Evolutionary conservation across 768 basidiomycete species (phyloP), one percentile per base, ranked within the genome.

Genomic region (Leccinum rimulosum): DNA sequence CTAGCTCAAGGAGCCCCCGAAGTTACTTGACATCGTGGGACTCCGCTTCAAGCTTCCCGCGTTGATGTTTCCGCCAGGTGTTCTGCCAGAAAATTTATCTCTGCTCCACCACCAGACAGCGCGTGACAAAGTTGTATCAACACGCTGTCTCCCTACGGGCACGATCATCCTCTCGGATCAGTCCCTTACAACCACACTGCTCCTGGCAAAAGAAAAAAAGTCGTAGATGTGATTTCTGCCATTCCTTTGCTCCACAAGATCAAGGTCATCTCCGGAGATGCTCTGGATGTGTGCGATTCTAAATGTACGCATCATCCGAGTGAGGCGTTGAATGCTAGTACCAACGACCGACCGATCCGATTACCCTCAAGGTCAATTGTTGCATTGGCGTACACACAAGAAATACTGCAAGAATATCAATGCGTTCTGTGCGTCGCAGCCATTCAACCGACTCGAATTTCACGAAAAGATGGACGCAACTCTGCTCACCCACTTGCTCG

Each of bases 341-440:
- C 31, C 62, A 19, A 66, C 59, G 48, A 63, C 48, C 50, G 56
- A 51, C 52, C 47, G 33, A 49, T 62, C 31, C n/a, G n/a, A n/a
- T 52, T 45, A 25, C 33, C 22, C 30, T 31, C 12, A 68, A 92
- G 90, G 90, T 73, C 91, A 93, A 68, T 73, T 58, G n/a, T 51
- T 68, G 35, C 84, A 91, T 55, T 93, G 91, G 91, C 79, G 79
- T 40, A 64, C 75, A 0, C 91, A 93, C 68, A 84, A 78, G 61
- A 81, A 78, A 35, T 76, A 91, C n/a, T 93, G 91, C 82, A 88
- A 83, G 66, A 62, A 58, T 4, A 77, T 83, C 61, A 79, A 79
- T 59, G 61, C 67, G 8, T 89, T 79, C 62, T 73, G 71, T 8
- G 73, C 79, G 17, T 84, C 84, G 3, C 56, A 61, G 2, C 67